Evolutionary conservation across 1,139 yeast genomes (phyloP).

Genomic region (Pichia sp.): DNA sequence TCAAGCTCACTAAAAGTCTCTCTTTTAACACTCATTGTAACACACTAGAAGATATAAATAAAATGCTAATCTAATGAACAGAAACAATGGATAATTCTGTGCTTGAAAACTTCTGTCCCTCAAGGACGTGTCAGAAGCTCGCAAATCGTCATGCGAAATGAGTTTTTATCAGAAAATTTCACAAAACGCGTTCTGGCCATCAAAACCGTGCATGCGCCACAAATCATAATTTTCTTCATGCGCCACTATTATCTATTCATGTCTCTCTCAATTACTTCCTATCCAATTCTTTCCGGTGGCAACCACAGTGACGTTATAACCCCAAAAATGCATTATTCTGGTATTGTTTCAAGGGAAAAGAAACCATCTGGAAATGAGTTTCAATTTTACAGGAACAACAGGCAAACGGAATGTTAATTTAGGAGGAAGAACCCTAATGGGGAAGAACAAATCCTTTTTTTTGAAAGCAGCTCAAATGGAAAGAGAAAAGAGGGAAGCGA

Average conservation of each 20-base stretch:
- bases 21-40: not conserved
- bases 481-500: slow-evolving; percentile 57
- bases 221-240: not conserved
- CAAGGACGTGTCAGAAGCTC: not conserved
- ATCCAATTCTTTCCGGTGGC: not conserved
- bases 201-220: slow-evolving; percentile 1
- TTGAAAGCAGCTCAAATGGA: slow-evolving; percentile 61
- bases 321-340: too few relatives aligned
- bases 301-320: too few relatives aligned
- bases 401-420: slow-evolving; percentile 65
- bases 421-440: slow-evolving; percentile 46
- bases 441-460: slow-evolving; percentile 35
- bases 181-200: not conserved
- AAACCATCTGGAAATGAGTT: slow-evolving; percentile 17
- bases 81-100: too few relatives aligned
- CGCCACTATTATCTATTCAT: too few relatives aligned
- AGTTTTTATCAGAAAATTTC: too few relatives aligned
- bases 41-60: too few relatives aligned
- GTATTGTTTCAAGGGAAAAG: too few relatives aligned
- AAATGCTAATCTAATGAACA: too few relatives aligned
- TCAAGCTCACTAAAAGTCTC: not conserved
- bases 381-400: slow-evolving; percentile 62
- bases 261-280: too few relatives aligned
- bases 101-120: too few relatives aligned
- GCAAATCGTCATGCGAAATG: too few relatives aligned